Evolutionary conservation across 106 monocot species (phyloP), one percentile per base, ranked within the genome.

Genomic region (Xerophyta viscosa): DNA sequence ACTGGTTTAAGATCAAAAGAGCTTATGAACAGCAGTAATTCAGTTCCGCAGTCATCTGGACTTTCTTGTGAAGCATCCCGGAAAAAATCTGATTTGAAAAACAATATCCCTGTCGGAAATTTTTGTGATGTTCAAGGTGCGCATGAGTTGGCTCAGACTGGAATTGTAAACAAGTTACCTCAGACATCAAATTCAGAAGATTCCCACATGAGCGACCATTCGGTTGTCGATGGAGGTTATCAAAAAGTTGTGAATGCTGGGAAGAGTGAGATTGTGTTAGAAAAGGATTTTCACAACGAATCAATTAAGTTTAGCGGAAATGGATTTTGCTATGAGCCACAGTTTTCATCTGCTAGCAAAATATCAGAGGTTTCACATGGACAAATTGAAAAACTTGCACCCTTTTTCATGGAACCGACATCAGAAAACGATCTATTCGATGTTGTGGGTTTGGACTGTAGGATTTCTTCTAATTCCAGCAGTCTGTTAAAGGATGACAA

Each of bases 401-500:
- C 48, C 2, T 42, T 59, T 17, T 48, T 47, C n/a, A 0, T 54
- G 28, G 57, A 45, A 14, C 20, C 31, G 30, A 31, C 37, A 41
- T 59, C 56, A 25, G 72, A 67, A 17, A 63, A 67, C 65, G 84
- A 84, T 45, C 61, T 94, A 20, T 84, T 84, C 72, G 84, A 80
- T 52, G 69, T 66, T 20, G 62, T 94, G 57, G 88, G 84, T 20
- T 20, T 73, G 47, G 64, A 76, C 52, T 28, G 45, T 44, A 70
- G 50, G 37, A 43, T 50, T 1, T 63, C 37, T 31, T 23, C 22
- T 44, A 60, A 46, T 0, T 58, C 31, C 60, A 69, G 58, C 10
- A 58, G 44, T 48, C 33, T 43, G 49, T 58, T 68, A 26, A 39
- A 15, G 17, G 33, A 33, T 39, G 62, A 43, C 18, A 3, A 31